Percentiles rank a stretch among this genome's conserved stretches.
These are phyloP conservation scores for Solanum corneliomulleri DNA, from an alignment of 257 asterid genomes.

Conservation along the genomic window DNA sequence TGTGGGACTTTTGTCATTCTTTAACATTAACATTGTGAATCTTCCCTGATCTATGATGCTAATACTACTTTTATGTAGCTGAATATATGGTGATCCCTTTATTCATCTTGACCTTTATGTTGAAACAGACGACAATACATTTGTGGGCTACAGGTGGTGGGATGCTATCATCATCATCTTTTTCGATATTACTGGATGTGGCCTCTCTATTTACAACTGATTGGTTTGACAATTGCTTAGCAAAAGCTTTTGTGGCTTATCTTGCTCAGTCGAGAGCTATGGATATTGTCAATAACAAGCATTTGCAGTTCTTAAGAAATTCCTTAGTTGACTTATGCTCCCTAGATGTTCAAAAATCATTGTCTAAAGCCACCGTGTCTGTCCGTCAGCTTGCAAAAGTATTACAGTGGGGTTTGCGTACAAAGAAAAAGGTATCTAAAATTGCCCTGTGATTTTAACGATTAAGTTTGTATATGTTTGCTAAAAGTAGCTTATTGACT, in stretches of 20 bases:
- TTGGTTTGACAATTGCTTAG: conserved; percentile 53
- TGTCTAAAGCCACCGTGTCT: conserved; percentile 53
- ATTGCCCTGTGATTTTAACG: background rate
- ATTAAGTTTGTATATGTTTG: background rate
- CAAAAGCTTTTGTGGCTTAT: conserved; percentile 47
- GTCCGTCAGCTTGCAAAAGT: conserved; percentile 56
- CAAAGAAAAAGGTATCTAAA: conserved; percentile 64
- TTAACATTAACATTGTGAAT: background rate
- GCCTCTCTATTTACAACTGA: conserved; percentile 39
- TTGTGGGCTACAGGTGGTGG: conserved; percentile 83
- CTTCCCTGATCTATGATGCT: background rate
- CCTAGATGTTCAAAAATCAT: conserved; percentile 60
- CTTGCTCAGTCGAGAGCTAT: conserved; percentile 48
- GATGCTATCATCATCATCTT: conserved; percentile 59
- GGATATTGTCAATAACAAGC: conserved; percentile 44
- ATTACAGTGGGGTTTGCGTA: conserved; percentile 43
- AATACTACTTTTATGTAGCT: background rate
- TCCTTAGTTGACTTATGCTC: conserved; percentile 62
- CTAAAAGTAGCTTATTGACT: background rate
- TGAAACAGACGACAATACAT: conserved; percentile 64
- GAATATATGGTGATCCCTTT: background rate
- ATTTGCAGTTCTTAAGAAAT: conserved; percentile 62
- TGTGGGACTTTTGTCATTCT: too few species aligned
- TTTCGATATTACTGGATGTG: conserved; percentile 41
- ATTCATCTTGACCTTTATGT: background rate